Evolutionary conservation across 169 alveolate genomes (phyloP).

Genomic region (Prorocentrum cordatum): DNA sequence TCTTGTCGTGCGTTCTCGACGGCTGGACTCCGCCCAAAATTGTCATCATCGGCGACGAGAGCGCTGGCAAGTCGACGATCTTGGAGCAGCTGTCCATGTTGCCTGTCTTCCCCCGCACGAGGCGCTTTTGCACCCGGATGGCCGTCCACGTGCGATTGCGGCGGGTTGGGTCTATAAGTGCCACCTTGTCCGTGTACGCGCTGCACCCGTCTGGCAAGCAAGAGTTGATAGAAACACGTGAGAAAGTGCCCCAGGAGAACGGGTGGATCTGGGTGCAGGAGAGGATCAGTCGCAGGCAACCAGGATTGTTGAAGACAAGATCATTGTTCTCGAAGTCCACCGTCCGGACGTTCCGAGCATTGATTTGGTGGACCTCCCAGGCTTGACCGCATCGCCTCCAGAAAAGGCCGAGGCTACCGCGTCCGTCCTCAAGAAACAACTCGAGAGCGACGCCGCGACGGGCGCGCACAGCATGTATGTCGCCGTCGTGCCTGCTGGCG

Average conservation of each 20-base stretch:
- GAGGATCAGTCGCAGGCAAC: neutral
- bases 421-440: neutral
- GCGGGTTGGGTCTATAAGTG: neutral
- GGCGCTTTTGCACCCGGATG: conserved; percentile 1
- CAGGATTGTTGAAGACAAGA: neutral
- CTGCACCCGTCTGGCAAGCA: neutral
- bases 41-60: conserved; percentile 22
- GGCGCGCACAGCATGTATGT: neutral
- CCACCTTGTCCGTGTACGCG: neutral
- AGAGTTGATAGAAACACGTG: neutral
- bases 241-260: conserved; percentile 6
- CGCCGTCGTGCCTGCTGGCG: neutral
- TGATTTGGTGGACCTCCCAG: neutral
- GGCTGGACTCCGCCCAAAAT: conserved; percentile 13
- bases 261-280: conserved; percentile 17
- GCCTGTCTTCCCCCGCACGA: conserved; percentile 11
- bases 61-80: conserved; percentile 21
- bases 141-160: conserved; percentile 9
- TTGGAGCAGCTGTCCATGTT: conserved; percentile 2
- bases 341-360: neutral
- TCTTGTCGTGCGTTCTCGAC: neutral
- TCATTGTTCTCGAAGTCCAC: neutral
- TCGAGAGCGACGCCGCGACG: neutral
- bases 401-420: neutral
- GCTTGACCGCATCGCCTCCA: neutral